Evolutionary conservation across 306 rosid genomes (phyloP), one percentile per base, ranked within the genome.

Genomic region (Vigna trinervia): DNA sequence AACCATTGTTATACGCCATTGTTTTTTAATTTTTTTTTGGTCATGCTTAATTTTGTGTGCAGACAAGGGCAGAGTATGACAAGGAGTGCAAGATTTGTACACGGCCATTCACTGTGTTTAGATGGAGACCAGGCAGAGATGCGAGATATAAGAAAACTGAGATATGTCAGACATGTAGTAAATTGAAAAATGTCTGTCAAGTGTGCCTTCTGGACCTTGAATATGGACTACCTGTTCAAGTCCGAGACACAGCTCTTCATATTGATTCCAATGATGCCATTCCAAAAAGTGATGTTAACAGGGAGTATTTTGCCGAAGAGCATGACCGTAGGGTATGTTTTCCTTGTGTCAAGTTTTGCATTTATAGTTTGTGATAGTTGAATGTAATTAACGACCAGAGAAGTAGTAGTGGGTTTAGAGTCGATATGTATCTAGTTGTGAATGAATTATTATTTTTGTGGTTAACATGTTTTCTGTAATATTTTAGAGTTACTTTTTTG

Each of bases 91-190:
- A 93, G 84, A 93, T 92, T 67, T 93, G 97, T 78, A 93, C 98
- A 9, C 82, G 98, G 64, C 98, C 98, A 6, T 93, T 93, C 77
- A 93, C 98, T 11, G 98, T 93, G 69, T 93, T 93, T 82, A 82
- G 97, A 84, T 93, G 98, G 98, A 91, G 96, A 51, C 97, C 97
- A n/a, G 97, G 98, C 34, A 89, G 96, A 11, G 96, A 93, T 71
- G 96, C 98, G 3, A 87, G 98, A 56, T 88, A 86, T 76, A 93
- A 93, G 87, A 93, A 93, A 80, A 71, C 85, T 12, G 98, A 93
- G 85, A 93, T 93, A 79, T 93, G 98, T 76, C 98, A 93, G 87
- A 93, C 98, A 4, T 93, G 97, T 77, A 87, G 97, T 66, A 93
- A 93, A 83, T 83, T 93, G 84, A 93, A 93, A 78, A 93, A 93